Base-by-base conservation (phyloP, 805 yeast species). In the Candida hispaniensis region DNA sequence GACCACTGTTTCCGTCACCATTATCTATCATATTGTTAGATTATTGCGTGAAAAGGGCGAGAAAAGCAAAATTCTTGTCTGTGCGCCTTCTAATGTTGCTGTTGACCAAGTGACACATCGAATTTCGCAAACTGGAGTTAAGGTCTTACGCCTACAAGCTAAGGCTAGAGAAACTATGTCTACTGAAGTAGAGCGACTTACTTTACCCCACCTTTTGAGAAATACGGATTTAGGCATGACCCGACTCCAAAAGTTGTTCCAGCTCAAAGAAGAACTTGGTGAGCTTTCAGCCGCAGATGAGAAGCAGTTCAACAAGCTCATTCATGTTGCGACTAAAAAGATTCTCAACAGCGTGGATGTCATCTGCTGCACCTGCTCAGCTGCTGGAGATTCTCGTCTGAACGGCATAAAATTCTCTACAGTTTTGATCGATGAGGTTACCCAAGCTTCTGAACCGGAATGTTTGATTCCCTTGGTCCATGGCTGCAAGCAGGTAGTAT, bases 61-160 rank as follows among this genome's bases (percentile, higher is more conserved):
- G 10, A 71, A 70, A 46, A 75, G 71, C 30, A 70, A 71, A 42
- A 73, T 85, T 6, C 63, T 86, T 24, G 95, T 85, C 3, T 82
- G 94, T 63, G 95, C 96, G 3, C 95, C 96, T 14, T 85, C 94
- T 13, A 86, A 86, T 55, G 88, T 86, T 32, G 96, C 95, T 0
- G 94, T 82, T 18, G 95, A 86, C 54, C 94, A 86, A 59, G 64
- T 86, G 39, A 82, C 94, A 2, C 67, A 66, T 7, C 79, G 85
- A 47, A 61, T 86, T 26, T 68, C 73, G 36, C 52, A 56, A n/a
- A 55, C 82, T 17, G 93, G 93, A 0, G 57, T 86, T 39, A 72
- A 72, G 12, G 94, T 83, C 20, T 79, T 81, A 10, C 67, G 96
- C 47, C 47, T 86, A 30, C 66, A 75, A 5, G 93, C 95, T 2